These are phyloP conservation scores for Penicillium sp. DNA, from an alignment of 2,329 filamentous ascomycete species.

Conservation along the genomic window DNA sequence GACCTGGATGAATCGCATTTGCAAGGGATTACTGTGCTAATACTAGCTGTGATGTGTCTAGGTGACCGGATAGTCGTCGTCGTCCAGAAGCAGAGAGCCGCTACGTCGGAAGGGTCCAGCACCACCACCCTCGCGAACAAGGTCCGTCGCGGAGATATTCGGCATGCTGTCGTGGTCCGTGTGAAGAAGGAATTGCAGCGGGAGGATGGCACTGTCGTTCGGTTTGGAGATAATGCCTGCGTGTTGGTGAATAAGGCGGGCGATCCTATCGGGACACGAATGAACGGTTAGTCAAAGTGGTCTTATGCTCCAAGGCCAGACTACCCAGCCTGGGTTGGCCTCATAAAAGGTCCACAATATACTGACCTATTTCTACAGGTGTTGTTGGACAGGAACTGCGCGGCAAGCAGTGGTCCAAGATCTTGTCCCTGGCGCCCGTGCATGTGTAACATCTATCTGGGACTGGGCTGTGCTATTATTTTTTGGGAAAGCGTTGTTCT, in stretches of 20 bases:
- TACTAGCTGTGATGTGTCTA: slow-evolving; percentile 39
- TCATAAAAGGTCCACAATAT: slow-evolving; percentile 3
- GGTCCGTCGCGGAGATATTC: slow-evolving; percentile 93
- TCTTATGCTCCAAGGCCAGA: background rate
- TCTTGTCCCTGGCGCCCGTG: slow-evolving; percentile 89
- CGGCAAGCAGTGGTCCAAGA: slow-evolving; percentile 97
- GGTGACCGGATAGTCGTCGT: slow-evolving; percentile 97
- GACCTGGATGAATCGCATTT: background rate
- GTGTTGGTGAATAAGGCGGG: slow-evolving; percentile 96
- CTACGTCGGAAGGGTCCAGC: slow-evolving; percentile 70
- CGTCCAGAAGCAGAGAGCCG: slow-evolving; percentile 89
- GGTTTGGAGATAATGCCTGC: slow-evolving; percentile 97
- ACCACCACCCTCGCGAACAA: slow-evolving; percentile 81
- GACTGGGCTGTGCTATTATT: slow-evolving; percentile 21
- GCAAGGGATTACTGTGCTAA: background rate
- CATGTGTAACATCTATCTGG: slow-evolving; percentile 59
- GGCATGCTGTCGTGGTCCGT: slow-evolving; percentile 92
- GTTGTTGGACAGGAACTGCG: slow-evolving; percentile 88
- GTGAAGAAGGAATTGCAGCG: slow-evolving; percentile 85
- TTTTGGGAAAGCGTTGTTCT: slow-evolving; percentile 32
- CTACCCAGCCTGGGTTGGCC: background rate
- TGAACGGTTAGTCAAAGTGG: slow-evolving; percentile 67
- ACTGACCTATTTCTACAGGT: slow-evolving; percentile 52
- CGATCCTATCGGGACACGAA: slow-evolving; percentile 88
- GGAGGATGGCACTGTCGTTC: slow-evolving; percentile 83